These are phyloP conservation scores for Vitis hybrid DNA, from an alignment of 177 flowering plant species.

Conservation along the genomic window DNA sequence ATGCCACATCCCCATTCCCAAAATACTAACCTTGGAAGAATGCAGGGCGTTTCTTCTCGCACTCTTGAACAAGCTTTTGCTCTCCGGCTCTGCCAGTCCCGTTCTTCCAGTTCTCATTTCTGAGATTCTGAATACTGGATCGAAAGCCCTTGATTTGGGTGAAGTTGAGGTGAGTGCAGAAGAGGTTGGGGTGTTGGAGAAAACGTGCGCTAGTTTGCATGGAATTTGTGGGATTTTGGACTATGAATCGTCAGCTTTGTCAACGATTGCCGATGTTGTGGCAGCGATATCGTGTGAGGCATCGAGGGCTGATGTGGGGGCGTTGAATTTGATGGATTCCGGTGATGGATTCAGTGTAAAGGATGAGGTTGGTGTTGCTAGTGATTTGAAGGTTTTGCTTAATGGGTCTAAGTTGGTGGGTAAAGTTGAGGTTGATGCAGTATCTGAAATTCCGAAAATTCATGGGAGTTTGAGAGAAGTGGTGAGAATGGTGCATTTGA, in stretches of 20 bases:
- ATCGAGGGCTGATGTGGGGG: slow-evolving; percentile 42
- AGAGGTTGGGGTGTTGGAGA: slow-evolving; percentile 42
- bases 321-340: slow-evolving; percentile 52
- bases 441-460: slow-evolving; percentile 50
- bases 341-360: slow-evolving; percentile 71
- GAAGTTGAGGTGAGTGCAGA: slow-evolving; percentile 33
- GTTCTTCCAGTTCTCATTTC: slow-evolving; percentile 32
- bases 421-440: slow-evolving; percentile 24
- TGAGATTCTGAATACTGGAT: slow-evolving; percentile 31
- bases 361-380: slow-evolving; percentile 74
- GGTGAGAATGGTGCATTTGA: slow-evolving; percentile 52
- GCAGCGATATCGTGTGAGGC: slow-evolving; percentile 89
- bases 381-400: slow-evolving; percentile 70
- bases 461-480: slow-evolving; percentile 67
- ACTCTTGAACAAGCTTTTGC: slow-evolving; percentile 57
- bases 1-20: slow-evolving; percentile 23
- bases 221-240: slow-evolving; percentile 69
- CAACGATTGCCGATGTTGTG: slow-evolving; percentile 40
- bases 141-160: slow-evolving; percentile 14
- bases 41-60: slow-evolving; percentile 58
- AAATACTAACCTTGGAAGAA: slow-evolving; percentile 37
- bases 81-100: slow-evolving; percentile 21
- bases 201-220: slow-evolving; percentile 23
- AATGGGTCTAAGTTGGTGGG: slow-evolving; percentile 70
- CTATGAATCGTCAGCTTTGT: slow-evolving; percentile 33